Evolutionary conservation across 345 rosid species (phyloP).

Genomic region (Bruguiera gymnorhiza): DNA sequence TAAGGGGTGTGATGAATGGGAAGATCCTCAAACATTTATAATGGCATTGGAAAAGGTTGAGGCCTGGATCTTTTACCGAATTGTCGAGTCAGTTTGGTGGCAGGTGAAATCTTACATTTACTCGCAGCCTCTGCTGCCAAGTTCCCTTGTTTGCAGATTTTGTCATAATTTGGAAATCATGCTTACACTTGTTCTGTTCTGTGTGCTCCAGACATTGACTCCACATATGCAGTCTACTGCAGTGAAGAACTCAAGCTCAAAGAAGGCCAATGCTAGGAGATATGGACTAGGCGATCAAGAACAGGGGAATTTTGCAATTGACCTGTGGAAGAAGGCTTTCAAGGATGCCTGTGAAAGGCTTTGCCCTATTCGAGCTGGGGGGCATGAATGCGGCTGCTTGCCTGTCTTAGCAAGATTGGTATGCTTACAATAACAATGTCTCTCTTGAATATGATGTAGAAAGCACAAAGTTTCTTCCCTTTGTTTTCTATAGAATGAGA

Average conservation of each 20-base stretch:
- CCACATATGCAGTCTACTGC: constrained; percentile 82
- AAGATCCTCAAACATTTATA: constrained; percentile 50
- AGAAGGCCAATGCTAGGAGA: constrained; percentile 52
- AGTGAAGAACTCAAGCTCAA: constrained; percentile 54
- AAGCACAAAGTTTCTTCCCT: not conserved
- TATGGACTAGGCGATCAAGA: constrained; percentile 52
- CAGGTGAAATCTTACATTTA: constrained; percentile 50
- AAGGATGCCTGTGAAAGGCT: constrained; percentile 89
- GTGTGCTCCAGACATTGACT: constrained; percentile 60
- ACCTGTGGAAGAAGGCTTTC: constrained; percentile 88
- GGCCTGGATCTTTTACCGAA: constrained; percentile 82
- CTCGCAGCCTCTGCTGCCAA: not conserved
- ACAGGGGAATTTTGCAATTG: constrained; percentile 68
- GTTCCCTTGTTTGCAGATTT: not conserved
- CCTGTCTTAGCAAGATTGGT: constrained; percentile 77
- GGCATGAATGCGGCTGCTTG: constrained; percentile 91
- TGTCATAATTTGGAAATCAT: not conserved
- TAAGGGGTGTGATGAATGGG: constrained; percentile 52
- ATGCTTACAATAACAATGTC: constrained; percentile 16
- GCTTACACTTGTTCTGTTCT: constrained; percentile 13
- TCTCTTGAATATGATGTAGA: not conserved
- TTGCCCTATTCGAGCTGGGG: constrained; percentile 76
- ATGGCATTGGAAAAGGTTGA: constrained; percentile 78
- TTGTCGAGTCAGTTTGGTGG: constrained; percentile 94
- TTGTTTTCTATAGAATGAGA: not conserved